Percentiles rank a stretch among this genome's conserved stretches.
These are phyloP conservation scores for Daldinia childiae DNA, from an alignment of 495 filamentous ascomycete genomes.

Conservation along the genomic window DNA sequence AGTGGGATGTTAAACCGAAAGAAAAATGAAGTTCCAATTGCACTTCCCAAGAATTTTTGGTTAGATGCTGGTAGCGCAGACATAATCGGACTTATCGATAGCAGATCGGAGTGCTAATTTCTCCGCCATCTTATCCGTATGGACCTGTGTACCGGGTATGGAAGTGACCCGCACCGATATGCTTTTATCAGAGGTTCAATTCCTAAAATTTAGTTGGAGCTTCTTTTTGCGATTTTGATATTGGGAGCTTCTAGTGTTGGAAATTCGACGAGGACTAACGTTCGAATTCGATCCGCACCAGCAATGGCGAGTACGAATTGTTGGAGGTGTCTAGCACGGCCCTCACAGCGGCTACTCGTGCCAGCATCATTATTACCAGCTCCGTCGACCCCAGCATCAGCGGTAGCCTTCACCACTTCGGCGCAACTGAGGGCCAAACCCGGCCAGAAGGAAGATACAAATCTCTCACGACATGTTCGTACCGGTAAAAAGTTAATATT, in stretches of 20 bases:
- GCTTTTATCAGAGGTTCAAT: conserved; percentile 23
- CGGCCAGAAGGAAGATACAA: conserved; percentile 32
- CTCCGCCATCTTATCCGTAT: conserved; percentile 22
- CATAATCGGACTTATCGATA: conserved; percentile 29
- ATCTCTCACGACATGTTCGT: conserved; percentile 39
- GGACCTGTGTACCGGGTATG: not conserved
- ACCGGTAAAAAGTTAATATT: conserved; percentile 51
- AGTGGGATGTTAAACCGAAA: not conserved
- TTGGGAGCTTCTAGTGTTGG: conserved; percentile 32
- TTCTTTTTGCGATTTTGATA: conserved; percentile 22
- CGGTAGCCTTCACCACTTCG: conserved; percentile 52
- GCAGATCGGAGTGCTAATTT: conserved; percentile 28
- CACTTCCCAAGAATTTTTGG: conserved; percentile 39
- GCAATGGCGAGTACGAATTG: conserved; percentile 74
- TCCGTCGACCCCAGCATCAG: conserved; percentile 54
- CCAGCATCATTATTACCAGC: conserved; percentile 45
- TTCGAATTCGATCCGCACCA: conserved; percentile 45
- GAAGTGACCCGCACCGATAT: conserved; percentile 14
- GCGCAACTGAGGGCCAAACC: conserved; percentile 49
- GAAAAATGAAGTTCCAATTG: conserved; percentile 35
- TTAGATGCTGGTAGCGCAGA: conserved; percentile 25
- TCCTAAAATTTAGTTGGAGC: conserved; percentile 33
- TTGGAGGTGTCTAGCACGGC: conserved; percentile 72
- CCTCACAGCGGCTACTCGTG: conserved; percentile 49
- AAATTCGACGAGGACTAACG: conserved; percentile 41